Evolutionary conservation across 805 yeast species (phyloP).

Genomic region (Candida gorgasii): DNA sequence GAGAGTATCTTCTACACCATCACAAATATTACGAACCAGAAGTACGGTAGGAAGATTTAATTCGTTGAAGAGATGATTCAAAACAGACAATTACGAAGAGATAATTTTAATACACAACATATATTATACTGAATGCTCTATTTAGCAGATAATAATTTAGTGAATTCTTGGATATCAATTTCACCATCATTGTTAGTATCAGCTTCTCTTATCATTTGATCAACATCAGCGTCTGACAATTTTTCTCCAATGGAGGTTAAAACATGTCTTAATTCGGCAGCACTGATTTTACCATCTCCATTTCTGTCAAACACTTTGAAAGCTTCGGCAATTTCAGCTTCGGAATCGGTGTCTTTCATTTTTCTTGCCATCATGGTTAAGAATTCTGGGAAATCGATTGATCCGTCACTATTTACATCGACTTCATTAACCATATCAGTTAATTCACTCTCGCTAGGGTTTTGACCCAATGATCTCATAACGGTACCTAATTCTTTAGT

Average conservation of each 20-base stretch:
- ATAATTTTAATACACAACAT: neutral
- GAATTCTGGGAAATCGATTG: constrained; percentile 50
- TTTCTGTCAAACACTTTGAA: constrained; percentile 96
- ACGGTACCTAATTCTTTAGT: constrained; percentile 96
- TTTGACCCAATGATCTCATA: constrained; percentile 98
- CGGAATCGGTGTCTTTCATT: constrained; percentile 94
- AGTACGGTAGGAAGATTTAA: constrained; percentile 20
- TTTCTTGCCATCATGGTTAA: constrained; percentile 55
- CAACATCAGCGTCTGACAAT: constrained; percentile 94
- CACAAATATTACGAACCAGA: constrained; percentile 15
- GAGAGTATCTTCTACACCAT: constrained; percentile 19
- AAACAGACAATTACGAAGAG: neutral
- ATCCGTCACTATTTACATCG: constrained; percentile 91
- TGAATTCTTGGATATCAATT: constrained; percentile 95
- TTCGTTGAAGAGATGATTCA: constrained; percentile 17
- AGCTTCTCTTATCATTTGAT: constrained; percentile 95
- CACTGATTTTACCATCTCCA: constrained; percentile 95
- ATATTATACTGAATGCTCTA: constrained; percentile 28
- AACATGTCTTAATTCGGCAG: constrained; percentile 95
- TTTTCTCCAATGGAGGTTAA: constrained; percentile 97
- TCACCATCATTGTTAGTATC: constrained; percentile 95
- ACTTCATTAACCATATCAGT: constrained; percentile 97
- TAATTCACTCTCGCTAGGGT: constrained; percentile 94
- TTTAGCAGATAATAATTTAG: constrained; percentile 79
- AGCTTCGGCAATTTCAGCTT: constrained; percentile 96